These are phyloP conservation scores for Collybiopsis confluens DNA, from an alignment of 768 basidiomycete genomes.

Conservation along the genomic window DNA sequence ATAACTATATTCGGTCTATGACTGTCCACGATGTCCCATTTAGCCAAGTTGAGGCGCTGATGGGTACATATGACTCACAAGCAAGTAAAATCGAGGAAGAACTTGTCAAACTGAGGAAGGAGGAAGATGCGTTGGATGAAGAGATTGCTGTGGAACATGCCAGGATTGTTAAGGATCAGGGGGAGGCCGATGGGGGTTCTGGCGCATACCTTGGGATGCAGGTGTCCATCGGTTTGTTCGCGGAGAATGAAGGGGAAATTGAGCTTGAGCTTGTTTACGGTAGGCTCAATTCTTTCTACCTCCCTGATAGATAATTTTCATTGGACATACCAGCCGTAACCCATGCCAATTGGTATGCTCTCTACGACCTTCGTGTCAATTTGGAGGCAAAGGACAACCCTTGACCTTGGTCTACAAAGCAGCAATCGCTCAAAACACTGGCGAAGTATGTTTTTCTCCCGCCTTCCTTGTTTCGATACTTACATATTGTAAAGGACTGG, in stretches of 20 bases:
- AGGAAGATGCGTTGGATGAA: not conserved
- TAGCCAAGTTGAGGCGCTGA: not conserved
- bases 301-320: not conserved
- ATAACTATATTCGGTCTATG: slow-evolving; percentile 32
- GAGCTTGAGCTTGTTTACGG: slow-evolving; percentile 11
- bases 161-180: not conserved
- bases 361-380: slow-evolving; percentile 39
- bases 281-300: not conserved
- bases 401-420: slow-evolving; percentile 37
- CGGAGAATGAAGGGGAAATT: slow-evolving; percentile 3
- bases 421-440: slow-evolving; percentile 35
- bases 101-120: slow-evolving; percentile 2
- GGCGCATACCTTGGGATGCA: slow-evolving; percentile 5
- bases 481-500: slow-evolving; percentile 32
- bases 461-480: not conserved
- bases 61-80: slow-evolving; percentile 2
- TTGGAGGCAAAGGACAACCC: slow-evolving; percentile 35
- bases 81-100: slow-evolving; percentile 6
- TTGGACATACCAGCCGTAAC: slow-evolving; percentile 26
- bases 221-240: slow-evolving; percentile 7
- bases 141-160: not conserved
- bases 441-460: slow-evolving; percentile 29
- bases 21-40: slow-evolving; percentile 25
- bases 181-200: not conserved
- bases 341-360: slow-evolving; percentile 32